Evolutionary conservation across 192 early-diverging fungal species (phyloP), one percentile per base, ranked within the genome.

Genomic region (Nowakowskiella sp.): DNA sequence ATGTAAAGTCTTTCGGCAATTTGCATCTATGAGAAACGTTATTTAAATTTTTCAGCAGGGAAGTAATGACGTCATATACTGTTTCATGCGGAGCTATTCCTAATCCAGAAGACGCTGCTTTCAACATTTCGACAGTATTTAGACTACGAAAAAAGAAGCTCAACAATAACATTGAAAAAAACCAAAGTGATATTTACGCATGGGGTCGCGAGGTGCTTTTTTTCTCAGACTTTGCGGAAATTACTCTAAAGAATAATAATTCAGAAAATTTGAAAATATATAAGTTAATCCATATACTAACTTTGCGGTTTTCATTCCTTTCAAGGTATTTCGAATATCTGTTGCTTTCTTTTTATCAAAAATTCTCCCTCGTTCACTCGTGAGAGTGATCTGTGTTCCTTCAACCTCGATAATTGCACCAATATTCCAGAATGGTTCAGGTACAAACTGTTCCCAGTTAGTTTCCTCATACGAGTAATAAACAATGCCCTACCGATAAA

Each of bases 21-120:
- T n/a, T n/a, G n/a, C n/a, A n/a, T n/a, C n/a, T n/a, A n/a, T n/a
- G n/a, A n/a, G n/a, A n/a, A n/a, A n/a, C n/a, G n/a, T n/a, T n/a
- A n/a, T n/a, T n/a, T n/a, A n/a, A n/a, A n/a, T n/a, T n/a, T n/a
- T n/a, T n/a, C n/a, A n/a, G n/a, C n/a, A n/a, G n/a, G n/a, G n/a
- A n/a, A n/a, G n/a, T n/a, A n/a, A n/a, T n/a, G n/a, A n/a, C n/a
- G n/a, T n/a, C n/a, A n/a, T n/a, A 56, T 51, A 74, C 71, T 26
- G 66, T 65, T 53, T 74, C 73, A 28, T 19, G 29, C 13, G 73
- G 73, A 48, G 65, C 52, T 42, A 74, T 77, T 7, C 73, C 73
- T 16, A 74, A 57, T 51, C 49, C 22, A 8, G 68, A 44, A 9
- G 74, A 77, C 19, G 74, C 77, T 31, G 57, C 64, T 16, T 78